Evolutionary conservation across 2,329 filamentous ascomycete species (phyloP), one percentile per base, ranked within the genome.

Genomic region (Fusarium siculi): DNA sequence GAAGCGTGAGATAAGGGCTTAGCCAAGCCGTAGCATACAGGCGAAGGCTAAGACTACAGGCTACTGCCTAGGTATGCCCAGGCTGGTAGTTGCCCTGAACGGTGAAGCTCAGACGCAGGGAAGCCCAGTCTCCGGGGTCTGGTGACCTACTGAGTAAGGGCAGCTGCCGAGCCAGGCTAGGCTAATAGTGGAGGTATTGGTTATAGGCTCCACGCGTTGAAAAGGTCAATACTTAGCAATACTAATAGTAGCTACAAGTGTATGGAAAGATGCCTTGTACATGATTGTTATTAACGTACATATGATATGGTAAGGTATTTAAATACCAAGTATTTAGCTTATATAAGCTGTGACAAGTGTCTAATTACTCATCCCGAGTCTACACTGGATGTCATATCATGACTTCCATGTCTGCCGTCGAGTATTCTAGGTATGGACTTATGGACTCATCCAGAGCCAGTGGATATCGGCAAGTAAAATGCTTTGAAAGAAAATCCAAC

Each of bases 131-230:
- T 68, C 66, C 61, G 50, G 52, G 66, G 73, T 75, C 73, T 63
- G 70, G 67, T 75, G 73, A 75, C 73, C 73, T 75, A 74, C 68
- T 61, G 66, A 40, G 34, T 34, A 74, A 47, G 53, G 74, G 73
- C 68, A 73, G 72, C 56, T 74, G 68, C 72, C 65, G 68, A 49
- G 54, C 37, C 67, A 55, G 55, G 57, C 65, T 74, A 74, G 61
- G 68, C 63, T 71, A 65, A 65, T 65, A 74, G 71, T 72, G 67
- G 71, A 74, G 58, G 71, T 44, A 42, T 59, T 56, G 36, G 34
- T 21, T 58, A 30, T n/a, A 42, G 52, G 42, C 50, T 54, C 50
- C 34, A 54, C 50, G 34, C 34, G 34, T 53, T 53, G 34, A 37
- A 53, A 36, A 28, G 23, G 50, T 39, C 11, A 54, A 40, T 53